phyloP scores from a whole-genome alignment of 805 yeast species.

The Cyberlindnera saturnus region DNA sequence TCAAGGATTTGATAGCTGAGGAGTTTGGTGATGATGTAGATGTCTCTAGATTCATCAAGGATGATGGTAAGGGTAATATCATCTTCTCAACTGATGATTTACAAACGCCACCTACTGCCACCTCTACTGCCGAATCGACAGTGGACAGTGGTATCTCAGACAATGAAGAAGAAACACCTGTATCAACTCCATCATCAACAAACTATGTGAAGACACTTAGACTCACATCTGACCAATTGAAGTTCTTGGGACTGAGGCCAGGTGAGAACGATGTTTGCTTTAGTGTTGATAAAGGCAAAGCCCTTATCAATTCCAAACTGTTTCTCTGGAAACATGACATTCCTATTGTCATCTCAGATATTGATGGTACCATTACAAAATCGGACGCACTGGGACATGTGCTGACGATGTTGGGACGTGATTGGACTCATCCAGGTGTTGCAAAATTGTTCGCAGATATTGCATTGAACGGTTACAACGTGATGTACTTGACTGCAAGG shows the following conservation, averaged over 20 bases:
- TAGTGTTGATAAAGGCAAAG: conserved; percentile 76
- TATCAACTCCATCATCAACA: conserved; percentile 10
- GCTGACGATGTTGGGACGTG: conserved; percentile 86
- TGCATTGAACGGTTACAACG: conserved; percentile 79
- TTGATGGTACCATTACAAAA: conserved; percentile 96
- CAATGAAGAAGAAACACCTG: neutral
- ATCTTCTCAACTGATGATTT: conserved; percentile 35
- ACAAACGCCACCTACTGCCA: conserved; percentile 2
- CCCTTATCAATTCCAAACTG: conserved; percentile 65
- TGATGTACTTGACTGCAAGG: conserved; percentile 89
- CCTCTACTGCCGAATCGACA: neutral
- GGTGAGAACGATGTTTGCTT: conserved; percentile 80
- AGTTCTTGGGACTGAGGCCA: conserved; percentile 59
- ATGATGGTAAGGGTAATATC: conserved; percentile 64
- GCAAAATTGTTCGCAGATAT: conserved; percentile 90
- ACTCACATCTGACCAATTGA: conserved; percentile 84
- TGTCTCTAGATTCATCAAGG: conserved; percentile 38
- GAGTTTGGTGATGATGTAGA: conserved; percentile 59
- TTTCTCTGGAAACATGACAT: conserved; percentile 78
- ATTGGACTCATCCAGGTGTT: conserved; percentile 98
- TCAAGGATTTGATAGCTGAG: conserved; percentile 66
- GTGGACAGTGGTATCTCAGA: conserved; percentile 4
- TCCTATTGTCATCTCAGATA: conserved; percentile 94
- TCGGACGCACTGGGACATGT: conserved; percentile 98
- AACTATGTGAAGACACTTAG: conserved; percentile 81